Conservation (phyloP, 257 asterid genomes). For the Capsicum chinense region DNA sequence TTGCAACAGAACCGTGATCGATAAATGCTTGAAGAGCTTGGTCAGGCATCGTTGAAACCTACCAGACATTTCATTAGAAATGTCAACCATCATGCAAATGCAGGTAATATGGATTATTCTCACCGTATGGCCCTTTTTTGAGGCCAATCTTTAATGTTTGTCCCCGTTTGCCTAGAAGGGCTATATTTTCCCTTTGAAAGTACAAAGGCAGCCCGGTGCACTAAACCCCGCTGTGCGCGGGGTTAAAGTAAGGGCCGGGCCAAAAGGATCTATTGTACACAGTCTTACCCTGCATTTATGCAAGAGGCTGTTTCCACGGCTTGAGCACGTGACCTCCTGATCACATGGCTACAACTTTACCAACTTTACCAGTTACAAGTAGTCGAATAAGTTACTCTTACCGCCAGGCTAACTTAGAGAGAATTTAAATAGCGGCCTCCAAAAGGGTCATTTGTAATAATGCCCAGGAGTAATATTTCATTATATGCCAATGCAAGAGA, state of each 20-base stretch:
- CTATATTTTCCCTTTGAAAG: not conserved
- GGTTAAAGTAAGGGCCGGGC: too few species aligned
- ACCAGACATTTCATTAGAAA: not conserved
- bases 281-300: too few species aligned
- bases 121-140: not conserved
- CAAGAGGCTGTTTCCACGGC: too few species aligned
- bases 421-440: not conserved
- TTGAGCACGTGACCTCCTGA: too few species aligned
- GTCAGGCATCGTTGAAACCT: conserved; percentile 99
- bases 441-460: not conserved
- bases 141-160: not conserved
- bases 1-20: conserved; percentile 86
- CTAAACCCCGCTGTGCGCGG: too few species aligned
- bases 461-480: not conserved
- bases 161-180: not conserved
- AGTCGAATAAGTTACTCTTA: not conserved
- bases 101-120: not conserved
- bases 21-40: conserved; percentile 96
- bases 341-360: too few species aligned
- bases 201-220: too few species aligned
- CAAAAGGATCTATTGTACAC: too few species aligned
- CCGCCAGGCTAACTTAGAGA: too few species aligned
- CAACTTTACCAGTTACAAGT: not conserved
- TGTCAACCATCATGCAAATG: not conserved
- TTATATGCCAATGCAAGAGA: not conserved